Base-by-base conservation (phyloP, 2,329 filamentous ascomycete species). In the Alternaria sp. region DNA sequence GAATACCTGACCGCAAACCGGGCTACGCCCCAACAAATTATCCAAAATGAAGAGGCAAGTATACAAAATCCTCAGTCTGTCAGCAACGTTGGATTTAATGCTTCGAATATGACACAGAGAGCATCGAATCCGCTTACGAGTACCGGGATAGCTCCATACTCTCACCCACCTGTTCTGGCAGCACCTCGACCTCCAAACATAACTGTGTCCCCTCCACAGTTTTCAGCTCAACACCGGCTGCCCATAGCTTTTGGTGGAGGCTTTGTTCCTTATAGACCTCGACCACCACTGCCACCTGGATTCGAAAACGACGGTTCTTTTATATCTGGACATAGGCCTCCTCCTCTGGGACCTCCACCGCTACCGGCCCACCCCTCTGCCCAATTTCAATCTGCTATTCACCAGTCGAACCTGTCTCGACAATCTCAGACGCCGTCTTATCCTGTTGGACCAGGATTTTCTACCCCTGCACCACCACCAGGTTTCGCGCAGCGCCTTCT, bases 1-100 rank as follows among this genome's bases (percentile, higher is more conserved):
- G 51, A 51, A 46, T 57, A 52, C 24, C 56, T 57, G 29, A 39
- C 54, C 4, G 24, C 57, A 4, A 33, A 21, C 21, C 46, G 24
- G 48, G 34, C 13, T 45, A 36, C 11, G 11, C 48, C 7, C 34
- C 26, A 29, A 28, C 36, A 26, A 24, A 23, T 17, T 17, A 28
- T 14, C 26, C 14, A 6, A 23, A 14, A 14, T 45, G 40, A 23
- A 41, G 9, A 23, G 24, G 21, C 31, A 31, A 4, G 40, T 29
- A 23, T 17, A 17, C 41, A 34, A 45, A 37, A 4, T 10, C 11
- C 40, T 9, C 40, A 34, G 13, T 40, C 17, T 29, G 13, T 26
- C 17, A 31, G 34, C 8, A 39, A 21, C 17, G 10, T 24, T 31
- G 24, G 23, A 40, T n/a, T 3, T 10, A 11, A 24, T 29, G 24